Base-by-base conservation (phyloP, 352 stramenopile species). In the Aphanomyces invadans region DNA sequence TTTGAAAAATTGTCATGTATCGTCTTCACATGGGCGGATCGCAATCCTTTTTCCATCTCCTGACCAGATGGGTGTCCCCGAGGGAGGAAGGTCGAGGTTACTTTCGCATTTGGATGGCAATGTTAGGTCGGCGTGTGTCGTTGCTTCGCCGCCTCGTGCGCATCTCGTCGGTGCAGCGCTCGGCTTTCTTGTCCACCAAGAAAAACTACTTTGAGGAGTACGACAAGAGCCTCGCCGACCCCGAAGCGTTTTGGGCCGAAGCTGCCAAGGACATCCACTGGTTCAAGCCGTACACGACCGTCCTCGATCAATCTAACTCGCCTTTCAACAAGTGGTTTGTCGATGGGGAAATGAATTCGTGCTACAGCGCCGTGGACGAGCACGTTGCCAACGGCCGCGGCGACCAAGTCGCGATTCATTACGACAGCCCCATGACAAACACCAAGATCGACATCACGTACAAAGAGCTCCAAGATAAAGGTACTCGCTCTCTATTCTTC, bases 391-490 rank as follows among this genome's bases (percentile, higher is more conserved):
- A 69, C n/a, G 78, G 78, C 39, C 71, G 76, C n/a, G 81, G 81
- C 45, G 74, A 87, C 36, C 71, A 74, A 25, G 51, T 76, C 33
- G 81, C 81, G 4, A 72, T 90, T 26, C 69, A 76, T 45, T 88
- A 88, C 57, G 77, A 88, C 56, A 85, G 79, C 53, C 76, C 77
- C 26, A 70, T 88, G 2, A 88, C 86, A 0, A 71, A 55, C 32
- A 83, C 72, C 65, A 83, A 88, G 64, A 78, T 74, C 29, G 76
- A 71, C 28, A 76, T 86, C 55, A 92, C 88, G 23, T 96, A 92
- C 72, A 63, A 61, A 2, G 73, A 95, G 68, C 69, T 95, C 15
- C 70, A 92, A 42, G 71, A 90, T 45, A 45, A 92, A 76, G 71
- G 73, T 80, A 32, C 23, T 25, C 3, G 10, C 32, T 31, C 19